Conservation (phyloP, 805 yeast genomes). For the Blastobotrys chiropterorum region DNA sequence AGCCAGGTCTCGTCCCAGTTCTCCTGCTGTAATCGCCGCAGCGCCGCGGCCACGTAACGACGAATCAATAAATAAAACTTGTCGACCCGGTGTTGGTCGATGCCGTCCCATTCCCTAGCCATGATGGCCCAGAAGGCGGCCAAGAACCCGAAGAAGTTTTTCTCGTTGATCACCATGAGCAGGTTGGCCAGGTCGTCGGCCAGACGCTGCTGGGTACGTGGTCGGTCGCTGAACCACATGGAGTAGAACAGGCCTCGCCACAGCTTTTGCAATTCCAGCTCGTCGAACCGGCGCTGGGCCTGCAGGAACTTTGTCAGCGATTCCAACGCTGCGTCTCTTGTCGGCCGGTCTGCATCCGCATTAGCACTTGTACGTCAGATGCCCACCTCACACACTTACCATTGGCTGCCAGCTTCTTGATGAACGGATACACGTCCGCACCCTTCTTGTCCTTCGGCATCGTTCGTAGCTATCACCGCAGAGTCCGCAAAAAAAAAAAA, state of each 20-base stretch:
- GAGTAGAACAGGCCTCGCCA: slow-evolving; percentile 96
- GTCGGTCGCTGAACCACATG: slow-evolving; percentile 96
- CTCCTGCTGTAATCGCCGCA: slow-evolving; percentile 47
- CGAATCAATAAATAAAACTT: slow-evolving; percentile 79
- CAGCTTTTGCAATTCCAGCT: slow-evolving; percentile 64
- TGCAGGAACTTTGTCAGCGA: slow-evolving; percentile 55
- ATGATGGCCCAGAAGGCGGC: slow-evolving; percentile 79
- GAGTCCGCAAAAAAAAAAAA: neutral
- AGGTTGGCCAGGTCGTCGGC: slow-evolving; percentile 65
- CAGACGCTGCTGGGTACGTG: slow-evolving; percentile 81
- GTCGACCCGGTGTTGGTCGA: slow-evolving; percentile 82
- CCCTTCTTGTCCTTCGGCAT: slow-evolving; percentile 11
- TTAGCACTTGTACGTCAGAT: neutral
- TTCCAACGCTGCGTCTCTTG: slow-evolving; percentile 67
- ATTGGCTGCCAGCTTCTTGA: slow-evolving; percentile 79
- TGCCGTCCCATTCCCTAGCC: slow-evolving; percentile 71
- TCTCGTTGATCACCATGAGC: slow-evolving; percentile 30
- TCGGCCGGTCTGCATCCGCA: slow-evolving; percentile 43
- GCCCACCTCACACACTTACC: slow-evolving; percentile 30
- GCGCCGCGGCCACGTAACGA: slow-evolving; percentile 59
- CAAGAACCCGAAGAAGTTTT: slow-evolving; percentile 46
- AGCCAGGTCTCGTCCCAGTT: slow-evolving; percentile 51
- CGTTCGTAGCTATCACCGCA: neutral
- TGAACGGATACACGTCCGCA: slow-evolving; percentile 40
- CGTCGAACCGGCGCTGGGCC: slow-evolving; percentile 35